Evolutionary conservation across 2,329 filamentous ascomycete species (phyloP).

Genomic region (Zymoseptoria brevis): DNA sequence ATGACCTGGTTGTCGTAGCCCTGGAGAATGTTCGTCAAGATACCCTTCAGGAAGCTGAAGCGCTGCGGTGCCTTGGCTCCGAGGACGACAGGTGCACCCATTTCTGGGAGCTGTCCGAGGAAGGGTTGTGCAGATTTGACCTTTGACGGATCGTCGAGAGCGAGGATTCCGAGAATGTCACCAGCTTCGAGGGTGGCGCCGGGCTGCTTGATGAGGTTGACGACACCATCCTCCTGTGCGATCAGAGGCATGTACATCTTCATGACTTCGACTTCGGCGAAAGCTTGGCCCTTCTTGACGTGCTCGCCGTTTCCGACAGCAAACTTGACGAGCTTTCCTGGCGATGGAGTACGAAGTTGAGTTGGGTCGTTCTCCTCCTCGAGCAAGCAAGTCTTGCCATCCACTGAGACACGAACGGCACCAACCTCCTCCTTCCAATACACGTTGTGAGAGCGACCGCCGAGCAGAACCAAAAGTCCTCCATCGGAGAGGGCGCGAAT

Average conservation of each 20-base stretch:
- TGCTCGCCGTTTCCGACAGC: slow-evolving; percentile 92
- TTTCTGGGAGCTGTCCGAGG: slow-evolving; percentile 77
- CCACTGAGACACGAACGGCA: slow-evolving; percentile 88
- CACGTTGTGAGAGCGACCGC: slow-evolving; percentile 90
- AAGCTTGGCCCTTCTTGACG: slow-evolving; percentile 83
- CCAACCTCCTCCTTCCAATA: slow-evolving; percentile 99
- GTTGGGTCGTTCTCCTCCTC: slow-evolving; percentile 99
- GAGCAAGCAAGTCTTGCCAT: slow-evolving; percentile 94
- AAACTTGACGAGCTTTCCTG: slow-evolving; percentile 97
- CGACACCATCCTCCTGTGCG: slow-evolving; percentile 87
- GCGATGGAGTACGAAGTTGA: slow-evolving; percentile 86
- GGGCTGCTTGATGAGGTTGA: slow-evolving; percentile 98
- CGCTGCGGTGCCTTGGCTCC: slow-evolving; percentile 88
- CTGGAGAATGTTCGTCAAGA: slow-evolving; percentile 77
- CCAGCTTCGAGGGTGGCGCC: slow-evolving; percentile 95
- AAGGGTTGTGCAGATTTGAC: slow-evolving; percentile 96
- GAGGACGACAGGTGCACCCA: slow-evolving; percentile 77
- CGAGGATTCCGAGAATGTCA: slow-evolving; percentile 95
- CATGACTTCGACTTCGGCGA: slow-evolving; percentile 98
- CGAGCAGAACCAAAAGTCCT: slow-evolving; percentile 81
- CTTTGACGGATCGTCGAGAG: slow-evolving; percentile 87
- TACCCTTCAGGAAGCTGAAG: slow-evolving; percentile 67
- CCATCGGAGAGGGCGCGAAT: slow-evolving; percentile 89
- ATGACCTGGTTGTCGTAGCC: slow-evolving; percentile 98
- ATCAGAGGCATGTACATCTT: slow-evolving; percentile 99